Base-by-base conservation (phyloP, 345 rosid genomes). In the Arabidopsis thaliana region DNA sequence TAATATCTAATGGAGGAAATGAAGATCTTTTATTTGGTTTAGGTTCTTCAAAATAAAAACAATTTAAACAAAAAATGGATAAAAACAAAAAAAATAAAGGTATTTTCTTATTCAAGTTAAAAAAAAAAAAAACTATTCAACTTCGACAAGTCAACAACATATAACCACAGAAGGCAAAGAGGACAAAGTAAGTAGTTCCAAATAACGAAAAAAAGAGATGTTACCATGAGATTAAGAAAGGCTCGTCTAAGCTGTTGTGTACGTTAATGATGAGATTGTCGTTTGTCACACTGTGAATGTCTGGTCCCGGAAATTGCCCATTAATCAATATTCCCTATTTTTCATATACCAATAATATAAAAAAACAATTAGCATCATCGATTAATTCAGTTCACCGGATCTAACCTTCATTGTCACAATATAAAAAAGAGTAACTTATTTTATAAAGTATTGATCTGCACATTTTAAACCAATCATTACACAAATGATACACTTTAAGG, bases 301-400 rank as follows among this genome's bases (percentile, higher is more conserved):
- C 84, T 22, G 98, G 98, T 69, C 98, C 98, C 32, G 98, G 98
- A 83, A 91, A 94, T 69, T 90, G 85, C 45, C 98, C 91, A 57
- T 94, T 91, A 45, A 94, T 91, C 81, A 94, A 69, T 66, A 94
- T 91, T 56, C 91, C 98, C 96, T 94, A 82, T 81, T 61, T 42
- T 72, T 68, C n/a, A 11, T 50, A 42, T 4, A 63, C 44, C 2
- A 22, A n/a, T 9, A 10, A 32, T 33, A 5, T 1, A 16, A 46
- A 25, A 71, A 20, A 30, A 10, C 7, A 38, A 60, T 72, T 51
- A 78, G 58, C 16, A 66, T 59, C 51, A 48, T 69, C 57, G 65
- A 69, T 40, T 45, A 2, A 36, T 25, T 53, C 34, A 23, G 55
- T 53, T 46, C 45, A 44, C 16, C 10, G 34, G 71, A 63, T 76